Base-by-base conservation (phyloP, 257 asterid genomes). In the Nicotiana obtusifolia region DNA sequence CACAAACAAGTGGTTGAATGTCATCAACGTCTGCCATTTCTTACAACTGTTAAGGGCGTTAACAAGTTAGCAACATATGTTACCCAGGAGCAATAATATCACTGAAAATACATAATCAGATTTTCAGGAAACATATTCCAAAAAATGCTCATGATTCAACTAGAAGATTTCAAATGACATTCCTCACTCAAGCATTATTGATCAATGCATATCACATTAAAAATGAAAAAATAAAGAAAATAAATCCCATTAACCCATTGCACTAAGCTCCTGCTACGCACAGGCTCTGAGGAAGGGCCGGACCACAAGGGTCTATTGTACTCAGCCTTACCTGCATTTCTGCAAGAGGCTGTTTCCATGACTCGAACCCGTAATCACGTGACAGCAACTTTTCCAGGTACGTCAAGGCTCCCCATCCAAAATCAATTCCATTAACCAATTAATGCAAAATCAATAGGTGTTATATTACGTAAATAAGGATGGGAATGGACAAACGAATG, bases 1-100 rank as follows among this genome's bases (percentile, higher is more conserved):
- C 80, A 49, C 80, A 75, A 49, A 75, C 80, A 49, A 75, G 80
- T 24, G 80, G 80, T 75, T 75, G 80, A 75, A 75, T 75, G 37
- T 75, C 80, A 75, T 75, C 80, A 49, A 75, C 80, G 16, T 75
- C 80, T 49, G 62, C 80, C 80, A 75, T 75, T 24, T 49, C 52
- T 75, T 49, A 75, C 64, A 49, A 49, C 24, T 75, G 60, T 4
- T 2, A 17, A 75, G 26, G 17, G 16, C 16, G 49, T 7, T 47
- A 75, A 44, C 24, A 44, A 44, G 60, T 71, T 44, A 71, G 78
- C 78, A 44, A 20, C 20, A 71, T 10, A 22, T 44, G 15, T 13
- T 22, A 71, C 15, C 60, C 5, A 5, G 13, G 4, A 10, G 11
- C 37, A 47, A 49, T 47, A 47, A 49, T 49, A 8, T 73, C 44